A percentile compares a stretch with the other conserved stretches of the same genome.
Evolutionary conservation across 2,329 filamentous ascomycete genomes (phyloP).

Genomic region (Phaeosphaeria sp.): DNA sequence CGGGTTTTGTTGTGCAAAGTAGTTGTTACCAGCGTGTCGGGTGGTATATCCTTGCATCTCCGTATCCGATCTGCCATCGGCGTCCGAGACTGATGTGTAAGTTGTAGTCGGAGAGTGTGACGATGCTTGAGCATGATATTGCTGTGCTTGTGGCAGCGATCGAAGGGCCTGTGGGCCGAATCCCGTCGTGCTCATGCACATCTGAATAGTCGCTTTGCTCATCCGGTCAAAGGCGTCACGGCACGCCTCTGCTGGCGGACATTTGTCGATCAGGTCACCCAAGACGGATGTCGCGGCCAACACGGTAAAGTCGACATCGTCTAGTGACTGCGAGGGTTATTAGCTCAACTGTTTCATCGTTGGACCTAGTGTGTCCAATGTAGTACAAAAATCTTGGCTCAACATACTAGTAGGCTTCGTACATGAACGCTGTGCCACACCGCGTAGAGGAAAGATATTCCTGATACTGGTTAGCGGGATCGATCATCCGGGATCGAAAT

Average conservation of each 20-base stretch:
- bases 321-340: constrained; percentile 67
- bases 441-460: constrained; percentile 91
- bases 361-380: constrained; percentile 4
- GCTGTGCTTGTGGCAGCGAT: constrained; percentile 24
- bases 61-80: constrained; percentile 44
- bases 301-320: constrained; percentile 97
- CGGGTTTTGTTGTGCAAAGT: constrained; percentile 29
- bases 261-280: constrained; percentile 90
- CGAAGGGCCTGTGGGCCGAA: constrained; percentile 64
- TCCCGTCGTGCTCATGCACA: constrained; percentile 87
- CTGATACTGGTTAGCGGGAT: constrained; percentile 45
- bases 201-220: constrained; percentile 92
- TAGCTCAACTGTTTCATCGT: constrained; percentile 12
- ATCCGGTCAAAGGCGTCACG: constrained; percentile 94
- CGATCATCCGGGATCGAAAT: constrained; percentile 11
- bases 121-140: constrained; percentile 22
- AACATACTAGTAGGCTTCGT: constrained; percentile 79
- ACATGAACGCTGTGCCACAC: constrained; percentile 96
- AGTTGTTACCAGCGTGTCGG: constrained; percentile 16
- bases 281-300: constrained; percentile 92
- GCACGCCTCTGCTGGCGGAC: constrained; percentile 92
- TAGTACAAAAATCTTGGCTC: constrained; percentile 14
- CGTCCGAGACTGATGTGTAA: constrained; percentile 36
- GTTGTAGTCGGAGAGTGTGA: constrained; percentile 32
- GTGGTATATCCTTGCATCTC: constrained; percentile 37